Evolutionary conservation across 208 protist genomes (phyloP).

Genomic region (Trypanosoma vivax): DNA sequence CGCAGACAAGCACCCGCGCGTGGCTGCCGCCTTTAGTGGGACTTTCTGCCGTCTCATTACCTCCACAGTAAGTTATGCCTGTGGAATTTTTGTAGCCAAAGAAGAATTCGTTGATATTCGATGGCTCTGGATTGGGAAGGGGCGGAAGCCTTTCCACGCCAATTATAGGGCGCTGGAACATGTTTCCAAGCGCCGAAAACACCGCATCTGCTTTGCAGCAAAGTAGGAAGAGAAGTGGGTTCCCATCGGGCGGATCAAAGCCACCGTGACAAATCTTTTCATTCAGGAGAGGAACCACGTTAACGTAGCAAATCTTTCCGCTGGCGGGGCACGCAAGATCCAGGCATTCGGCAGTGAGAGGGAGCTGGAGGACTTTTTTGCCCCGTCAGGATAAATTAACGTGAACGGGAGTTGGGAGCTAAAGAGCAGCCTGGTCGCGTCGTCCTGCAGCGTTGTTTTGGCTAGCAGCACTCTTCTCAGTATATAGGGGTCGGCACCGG

Average conservation of each 20-base stretch:
- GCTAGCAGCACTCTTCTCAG: conserved; percentile 24
- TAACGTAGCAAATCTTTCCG: not conserved
- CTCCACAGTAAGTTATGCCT: not conserved
- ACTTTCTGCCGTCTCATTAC: not conserved
- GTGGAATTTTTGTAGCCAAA: not conserved
- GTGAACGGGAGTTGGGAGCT: conserved; percentile 22
- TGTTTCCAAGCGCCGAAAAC: conserved; percentile 1
- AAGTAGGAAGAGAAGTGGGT: conserved; percentile 16
- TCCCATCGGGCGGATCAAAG: conserved; percentile 1
- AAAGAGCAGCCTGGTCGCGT: conserved; percentile 9
- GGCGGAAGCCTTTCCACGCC: conserved; percentile 6
- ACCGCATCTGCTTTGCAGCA: conserved; percentile 14
- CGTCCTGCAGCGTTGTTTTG: conserved; percentile 12
- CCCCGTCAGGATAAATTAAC: conserved; percentile 2
- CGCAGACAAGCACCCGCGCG: conserved; percentile 12
- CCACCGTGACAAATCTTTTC: conserved; percentile 8
- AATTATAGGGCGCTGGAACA: conserved; percentile 24
- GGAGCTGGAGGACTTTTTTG: not conserved
- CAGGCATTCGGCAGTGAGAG: not conserved
- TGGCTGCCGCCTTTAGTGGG: not conserved
- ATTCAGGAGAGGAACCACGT: conserved; percentile 8
- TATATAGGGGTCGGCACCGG: conserved; percentile 36
- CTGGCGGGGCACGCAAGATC: not conserved
- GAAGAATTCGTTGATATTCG: too few relatives aligned
- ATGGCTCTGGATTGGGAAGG: not conserved